Evolutionary conservation across 106 monocot genomes (phyloP), one percentile per base, ranked within the genome.

Genomic region (Allium cepa): DNA sequence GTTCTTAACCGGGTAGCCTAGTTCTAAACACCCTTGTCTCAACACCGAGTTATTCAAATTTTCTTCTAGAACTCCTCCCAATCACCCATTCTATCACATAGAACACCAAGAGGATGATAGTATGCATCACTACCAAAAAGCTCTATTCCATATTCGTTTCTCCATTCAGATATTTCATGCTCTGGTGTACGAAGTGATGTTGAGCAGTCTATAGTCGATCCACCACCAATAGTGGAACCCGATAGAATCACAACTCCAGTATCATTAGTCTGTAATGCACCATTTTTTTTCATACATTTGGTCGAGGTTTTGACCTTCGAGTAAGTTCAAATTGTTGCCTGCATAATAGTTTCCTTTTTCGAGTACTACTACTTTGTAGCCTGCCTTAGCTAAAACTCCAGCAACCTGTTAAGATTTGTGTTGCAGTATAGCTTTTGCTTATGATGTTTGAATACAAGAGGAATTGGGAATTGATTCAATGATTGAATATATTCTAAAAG

Each of bases 1-100:
- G 72, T 70, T 63, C 7, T 56, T 11, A 8, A 89, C 88, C 0
- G 68, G 71, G 22, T 84, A 84, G 11, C 88, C 88, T n/a, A 88
- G 70, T 68, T 79, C 75, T 1, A n/a, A 1, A 72, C 93, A 88
- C 8, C 93, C 88, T 8, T 49, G 11, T 2, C 88, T 72, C 17
- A 93, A 73, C 9, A 73, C 86, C 0, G 62, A 62, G 46, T 79
- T 86, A 72, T 57, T 75, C 47, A 93, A 64, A 56, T 77, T 77
- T 46, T 89, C 93, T 9, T 58, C 67, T 57, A 47, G 11, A 8
- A 66, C 63, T 80, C 74, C 0, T 18, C 11, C 57, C 75, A 71
- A 53, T 88, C 83, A 7, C 70, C 83, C 81, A 89, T 79, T 50
- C 89, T 73, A 3, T n/a, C 50, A 72, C 88, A 84, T 57, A 93